Conservation (phyloP, 495 filamentous ascomycete species). For the Penicillium lividum region DNA sequence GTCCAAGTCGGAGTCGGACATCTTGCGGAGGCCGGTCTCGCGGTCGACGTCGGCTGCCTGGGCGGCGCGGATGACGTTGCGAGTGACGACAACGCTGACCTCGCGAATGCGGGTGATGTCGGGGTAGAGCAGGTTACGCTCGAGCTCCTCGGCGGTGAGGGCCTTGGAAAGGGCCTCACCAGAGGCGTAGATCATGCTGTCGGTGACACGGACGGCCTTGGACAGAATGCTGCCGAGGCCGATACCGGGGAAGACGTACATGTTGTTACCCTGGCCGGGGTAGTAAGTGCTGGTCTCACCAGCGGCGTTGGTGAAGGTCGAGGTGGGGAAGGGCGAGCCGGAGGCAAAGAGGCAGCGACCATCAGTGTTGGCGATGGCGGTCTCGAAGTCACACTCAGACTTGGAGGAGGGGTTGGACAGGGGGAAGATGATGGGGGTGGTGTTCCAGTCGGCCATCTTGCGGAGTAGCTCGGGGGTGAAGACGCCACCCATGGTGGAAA, state of each 20-base stretch:
- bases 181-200: slow-evolving; percentile 92
- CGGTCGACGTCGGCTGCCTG: slow-evolving; percentile 81
- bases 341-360: slow-evolving; percentile 91
- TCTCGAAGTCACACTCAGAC: slow-evolving; percentile 95
- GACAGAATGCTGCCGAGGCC: slow-evolving; percentile 91
- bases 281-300: slow-evolving; percentile 69
- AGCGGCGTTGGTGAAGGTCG: slow-evolving; percentile 57
- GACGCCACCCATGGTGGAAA: slow-evolving; percentile 90
- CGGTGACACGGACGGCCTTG: slow-evolving; percentile 85
- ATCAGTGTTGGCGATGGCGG: slow-evolving; percentile 84
- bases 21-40: slow-evolving; percentile 65
- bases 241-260: slow-evolving; percentile 97
- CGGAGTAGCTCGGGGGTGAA: slow-evolving; percentile 87
- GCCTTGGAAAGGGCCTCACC: slow-evolving; percentile 77
- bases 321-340: slow-evolving; percentile 86
- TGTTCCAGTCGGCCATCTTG: slow-evolving; percentile 80
- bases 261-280: slow-evolving; percentile 91
- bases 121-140: slow-evolving; percentile 87
- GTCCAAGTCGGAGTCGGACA: slow-evolving; percentile 74
- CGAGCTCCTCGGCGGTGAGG: slow-evolving; percentile 76
- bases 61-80: slow-evolving; percentile 90
- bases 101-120: slow-evolving; percentile 88
- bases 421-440: slow-evolving; percentile 86
- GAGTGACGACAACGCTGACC: slow-evolving; percentile 82
- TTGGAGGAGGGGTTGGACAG: slow-evolving; percentile 93